phyloP scores from a whole-genome alignment of 2,329 filamentous ascomycete species.

The Pseudogymnoascus sp. region DNA sequence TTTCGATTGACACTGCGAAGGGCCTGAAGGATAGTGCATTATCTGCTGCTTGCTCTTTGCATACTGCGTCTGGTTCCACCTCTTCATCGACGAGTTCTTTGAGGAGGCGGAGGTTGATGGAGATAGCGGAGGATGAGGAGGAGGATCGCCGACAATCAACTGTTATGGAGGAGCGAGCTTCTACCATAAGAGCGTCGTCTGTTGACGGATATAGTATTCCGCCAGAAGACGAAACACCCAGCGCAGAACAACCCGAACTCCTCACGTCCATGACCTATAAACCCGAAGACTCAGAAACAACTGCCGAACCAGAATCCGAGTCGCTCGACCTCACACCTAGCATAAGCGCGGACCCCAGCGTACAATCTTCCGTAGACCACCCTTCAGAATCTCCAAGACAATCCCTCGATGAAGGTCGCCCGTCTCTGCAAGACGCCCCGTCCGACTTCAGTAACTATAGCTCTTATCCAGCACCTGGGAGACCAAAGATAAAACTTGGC shows the following conservation, averaged over 20 bases:
- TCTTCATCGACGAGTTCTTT: constrained; percentile 78
- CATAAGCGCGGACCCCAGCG: constrained; percentile 2
- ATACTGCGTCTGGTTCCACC: constrained; percentile 77
- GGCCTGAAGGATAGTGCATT: constrained; percentile 83
- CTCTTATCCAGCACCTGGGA: constrained; percentile 42
- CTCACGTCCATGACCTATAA: constrained; percentile 6
- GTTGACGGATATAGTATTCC: not conserved
- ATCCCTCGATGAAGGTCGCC: constrained; percentile 20
- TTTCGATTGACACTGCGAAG: constrained; percentile 64
- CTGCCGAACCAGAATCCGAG: not conserved
- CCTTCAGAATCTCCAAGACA: constrained; percentile 16
- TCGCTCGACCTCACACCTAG: constrained; percentile 4
- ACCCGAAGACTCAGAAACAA: not conserved
- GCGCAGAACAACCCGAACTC: not conserved
- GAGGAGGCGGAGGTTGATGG: constrained; percentile 68
- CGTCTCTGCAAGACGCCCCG: constrained; percentile 42
- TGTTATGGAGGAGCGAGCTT: constrained; percentile 36
- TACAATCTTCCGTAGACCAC: not conserved
- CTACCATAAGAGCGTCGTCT: constrained; percentile 22
- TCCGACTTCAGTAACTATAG: constrained; percentile 43
- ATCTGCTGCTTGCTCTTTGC: constrained; percentile 79
- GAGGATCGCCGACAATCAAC: constrained; percentile 60
- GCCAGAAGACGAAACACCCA: not conserved
- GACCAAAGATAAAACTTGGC: constrained; percentile 81
- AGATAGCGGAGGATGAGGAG: constrained; percentile 89